Percentiles rank a stretch among this genome's conserved stretches.
Evolutionary conservation across 2,329 filamentous ascomycete species (phyloP).

Genomic region (Fusarium mexicanum): DNA sequence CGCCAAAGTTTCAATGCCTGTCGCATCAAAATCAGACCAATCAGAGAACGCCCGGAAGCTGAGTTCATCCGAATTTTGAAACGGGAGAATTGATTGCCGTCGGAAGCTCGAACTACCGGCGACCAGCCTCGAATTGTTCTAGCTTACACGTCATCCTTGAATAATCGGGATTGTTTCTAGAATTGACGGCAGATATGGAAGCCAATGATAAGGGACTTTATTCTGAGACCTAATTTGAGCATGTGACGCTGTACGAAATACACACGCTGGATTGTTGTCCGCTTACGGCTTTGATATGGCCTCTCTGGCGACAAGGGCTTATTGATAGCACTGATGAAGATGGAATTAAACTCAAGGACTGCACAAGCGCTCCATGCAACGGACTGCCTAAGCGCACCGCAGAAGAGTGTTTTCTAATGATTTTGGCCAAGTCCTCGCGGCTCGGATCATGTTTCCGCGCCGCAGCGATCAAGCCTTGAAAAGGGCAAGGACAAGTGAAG

Average conservation of each 20-base stretch:
- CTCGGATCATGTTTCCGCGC: accelerated
- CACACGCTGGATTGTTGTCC: neutral
- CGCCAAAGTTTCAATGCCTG: neutral
- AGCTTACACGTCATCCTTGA: neutral
- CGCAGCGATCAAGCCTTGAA: accelerated
- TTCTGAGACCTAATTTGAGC: neutral
- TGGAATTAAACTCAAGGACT: no score
- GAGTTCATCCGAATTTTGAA: neutral
- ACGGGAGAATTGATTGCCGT: conserved; percentile 6
- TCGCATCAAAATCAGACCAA: neutral
- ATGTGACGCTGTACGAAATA: neutral
- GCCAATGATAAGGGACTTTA: neutral
- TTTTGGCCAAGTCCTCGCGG: neutral
- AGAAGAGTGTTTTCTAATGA: neutral
- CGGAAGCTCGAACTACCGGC: conserved; percentile 18
- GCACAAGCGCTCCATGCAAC: accelerated
- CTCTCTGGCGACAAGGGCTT: no score
- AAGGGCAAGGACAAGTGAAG: accelerated
- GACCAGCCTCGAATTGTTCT: neutral
- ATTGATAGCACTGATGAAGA: no score
- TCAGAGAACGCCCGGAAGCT: neutral
- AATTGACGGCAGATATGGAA: neutral
- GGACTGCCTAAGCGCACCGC: neutral
- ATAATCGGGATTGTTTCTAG: neutral
- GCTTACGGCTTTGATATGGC: neutral